Percentiles rank a stretch among this genome's conserved stretches.
These are phyloP conservation scores for Boletus holoroseus DNA, from an alignment of 1,284 basidiomycete genomes.

Conservation along the genomic window DNA sequence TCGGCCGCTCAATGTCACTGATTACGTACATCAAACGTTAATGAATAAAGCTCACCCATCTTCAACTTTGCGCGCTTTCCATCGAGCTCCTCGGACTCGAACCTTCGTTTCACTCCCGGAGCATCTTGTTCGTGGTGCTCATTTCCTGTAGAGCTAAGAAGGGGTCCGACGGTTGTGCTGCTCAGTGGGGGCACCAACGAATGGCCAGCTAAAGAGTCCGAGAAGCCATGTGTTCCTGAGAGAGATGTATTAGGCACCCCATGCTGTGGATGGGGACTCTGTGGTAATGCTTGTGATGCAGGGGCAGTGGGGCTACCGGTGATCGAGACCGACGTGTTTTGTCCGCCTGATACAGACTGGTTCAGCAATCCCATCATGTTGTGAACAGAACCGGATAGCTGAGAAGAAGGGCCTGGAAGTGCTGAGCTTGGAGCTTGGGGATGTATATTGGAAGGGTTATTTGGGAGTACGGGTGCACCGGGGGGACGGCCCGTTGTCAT, in stretches of 20 bases:
- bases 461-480: constrained; percentile 14
- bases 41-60: constrained; percentile 45
- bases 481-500: constrained; percentile 33
- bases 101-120: constrained; percentile 63
- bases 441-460: constrained; percentile 16
- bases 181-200: constrained; percentile 17
- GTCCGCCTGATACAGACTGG: constrained; percentile 26
- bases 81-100: constrained; percentile 59
- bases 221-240: constrained; percentile 26
- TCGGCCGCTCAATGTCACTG: constrained; percentile 24
- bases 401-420: constrained; percentile 21
- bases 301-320: constrained; percentile 31
- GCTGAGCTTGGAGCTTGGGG: constrained; percentile 15
- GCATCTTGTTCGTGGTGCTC: constrained; percentile 40
- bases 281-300: constrained; percentile 34
- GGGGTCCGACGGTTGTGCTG: constrained; percentile 9
- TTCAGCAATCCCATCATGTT: constrained; percentile 30
- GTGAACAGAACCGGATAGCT: constrained; percentile 19
- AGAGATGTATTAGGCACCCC: constrained; percentile 25
- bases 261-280: constrained; percentile 38
- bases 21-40: constrained; percentile 27
- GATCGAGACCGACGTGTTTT: constrained; percentile 19
- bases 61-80: constrained; percentile 64
- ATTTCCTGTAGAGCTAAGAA: constrained; percentile 9
- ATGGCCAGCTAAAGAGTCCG: constrained; percentile 25